These are phyloP conservation scores for Dictyostelium firmibasis DNA, from an alignment of 78 protist genomes.

Conservation along the genomic window DNA sequence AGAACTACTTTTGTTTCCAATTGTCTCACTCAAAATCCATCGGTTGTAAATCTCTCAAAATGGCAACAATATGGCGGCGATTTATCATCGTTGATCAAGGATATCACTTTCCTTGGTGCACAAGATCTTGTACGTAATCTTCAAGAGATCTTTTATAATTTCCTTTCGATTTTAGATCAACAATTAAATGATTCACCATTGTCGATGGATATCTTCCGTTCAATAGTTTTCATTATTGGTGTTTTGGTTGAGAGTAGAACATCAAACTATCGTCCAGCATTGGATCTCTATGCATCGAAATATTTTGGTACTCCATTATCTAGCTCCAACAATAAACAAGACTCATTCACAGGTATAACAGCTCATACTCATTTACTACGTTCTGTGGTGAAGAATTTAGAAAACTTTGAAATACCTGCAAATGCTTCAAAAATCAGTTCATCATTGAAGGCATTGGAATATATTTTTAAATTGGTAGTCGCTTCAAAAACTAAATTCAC, in stretches of 20 bases:
- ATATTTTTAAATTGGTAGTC: constrained; percentile 67
- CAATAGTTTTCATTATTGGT: constrained; percentile 63
- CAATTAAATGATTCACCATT: constrained; percentile 71
- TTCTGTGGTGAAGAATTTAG: constrained; percentile 64
- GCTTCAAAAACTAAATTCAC: constrained; percentile 45
- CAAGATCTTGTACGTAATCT: constrained; percentile 62
- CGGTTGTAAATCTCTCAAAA: constrained; percentile 45
- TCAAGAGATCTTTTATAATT: constrained; percentile 72
- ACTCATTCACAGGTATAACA: constrained; percentile 2
- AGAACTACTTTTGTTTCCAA: constrained; percentile 45
- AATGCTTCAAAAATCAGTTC: constrained; percentile 56
- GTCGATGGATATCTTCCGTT: constrained; percentile 60
- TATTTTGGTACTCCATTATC: constrained; percentile 54
- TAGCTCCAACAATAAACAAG: neutral
- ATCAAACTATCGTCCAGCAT: constrained; percentile 56
- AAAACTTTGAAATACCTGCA: constrained; percentile 62
- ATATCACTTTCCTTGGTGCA: constrained; percentile 40
- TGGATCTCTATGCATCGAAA: constrained; percentile 37
- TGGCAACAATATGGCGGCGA: constrained; percentile 64
- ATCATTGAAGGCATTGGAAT: constrained; percentile 62
- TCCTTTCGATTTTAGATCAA: constrained; percentile 62
- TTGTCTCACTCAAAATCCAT: constrained; percentile 61
- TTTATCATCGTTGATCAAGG: constrained; percentile 32
- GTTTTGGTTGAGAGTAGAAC: constrained; percentile 51
- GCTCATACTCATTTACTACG: constrained; percentile 69